Conservation (phyloP, 75 land plant species). For the Larix kaempferi region DNA sequence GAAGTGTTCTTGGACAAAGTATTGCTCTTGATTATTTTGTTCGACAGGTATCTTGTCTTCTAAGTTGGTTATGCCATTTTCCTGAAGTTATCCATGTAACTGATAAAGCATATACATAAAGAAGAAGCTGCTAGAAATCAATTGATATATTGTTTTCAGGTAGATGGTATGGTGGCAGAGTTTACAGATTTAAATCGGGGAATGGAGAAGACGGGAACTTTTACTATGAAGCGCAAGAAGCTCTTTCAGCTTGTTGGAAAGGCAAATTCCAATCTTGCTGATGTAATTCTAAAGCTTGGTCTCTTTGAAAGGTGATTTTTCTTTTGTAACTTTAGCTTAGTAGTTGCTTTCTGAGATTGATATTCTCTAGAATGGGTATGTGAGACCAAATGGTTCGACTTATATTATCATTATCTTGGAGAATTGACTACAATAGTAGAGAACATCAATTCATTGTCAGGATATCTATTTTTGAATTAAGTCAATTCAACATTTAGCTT, state of each 20-base stretch:
- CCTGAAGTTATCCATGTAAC: background rate
- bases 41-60: conserved; percentile 43
- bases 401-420: conserved; percentile 9
- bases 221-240: conserved; percentile 70
- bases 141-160: conserved; percentile 30
- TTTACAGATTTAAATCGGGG: conserved; percentile 77
- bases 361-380: background rate
- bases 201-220: conserved; percentile 84
- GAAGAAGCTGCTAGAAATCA: background rate
- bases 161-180: conserved; percentile 84
- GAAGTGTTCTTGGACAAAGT: conserved; percentile 84
- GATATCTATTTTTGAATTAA: background rate
- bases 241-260: conserved; percentile 89
- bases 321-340: background rate
- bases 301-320: conserved; percentile 76
- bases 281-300: conserved; percentile 82
- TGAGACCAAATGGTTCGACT: background rate
- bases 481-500: background rate
- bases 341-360: background rate
- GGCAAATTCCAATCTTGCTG: conserved; percentile 88
- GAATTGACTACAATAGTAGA: background rate
- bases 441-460: background rate
- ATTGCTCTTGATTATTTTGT: conserved; percentile 86
- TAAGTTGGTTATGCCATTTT: background rate
- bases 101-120: background rate